Evolutionary conservation across 1,284 basidiomycete species (phyloP).

Genomic region (Neonothopanus nambi): DNA sequence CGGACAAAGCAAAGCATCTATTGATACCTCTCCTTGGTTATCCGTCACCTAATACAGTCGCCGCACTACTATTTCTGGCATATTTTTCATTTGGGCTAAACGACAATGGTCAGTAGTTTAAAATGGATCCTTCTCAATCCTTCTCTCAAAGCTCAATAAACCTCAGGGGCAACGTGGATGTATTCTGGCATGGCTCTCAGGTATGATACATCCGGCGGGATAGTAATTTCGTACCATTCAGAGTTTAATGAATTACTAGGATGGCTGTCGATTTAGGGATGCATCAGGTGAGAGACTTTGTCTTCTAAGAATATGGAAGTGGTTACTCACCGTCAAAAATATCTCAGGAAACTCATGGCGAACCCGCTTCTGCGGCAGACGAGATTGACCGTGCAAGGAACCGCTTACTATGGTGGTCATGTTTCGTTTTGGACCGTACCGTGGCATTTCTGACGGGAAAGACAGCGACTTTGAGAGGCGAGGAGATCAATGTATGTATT

Average conservation of each 20-base stretch:
- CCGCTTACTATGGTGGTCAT: conserved; percentile 17
- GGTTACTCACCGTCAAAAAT: background rate
- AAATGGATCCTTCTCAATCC: too few species aligned
- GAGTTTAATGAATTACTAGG: background rate
- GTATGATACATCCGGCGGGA: background rate
- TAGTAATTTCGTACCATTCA: background rate
- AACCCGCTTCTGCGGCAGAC: background rate
- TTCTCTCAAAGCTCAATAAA: background rate
- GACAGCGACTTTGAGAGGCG: conserved; percentile 15
- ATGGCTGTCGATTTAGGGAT: conserved; percentile 18
- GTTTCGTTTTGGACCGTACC: conserved; percentile 15
- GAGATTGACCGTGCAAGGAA: conserved; percentile 4
- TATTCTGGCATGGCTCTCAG: conserved; percentile 19
- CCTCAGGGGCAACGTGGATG: conserved; percentile 13
- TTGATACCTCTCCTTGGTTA: conserved; percentile 14
- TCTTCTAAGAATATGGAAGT: background rate
- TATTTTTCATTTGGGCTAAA: conserved; percentile 18
- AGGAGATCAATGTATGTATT: conserved; percentile 11
- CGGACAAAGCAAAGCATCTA: conserved; percentile 16
- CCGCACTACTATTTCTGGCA: conserved; percentile 14
- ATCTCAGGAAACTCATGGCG: background rate
- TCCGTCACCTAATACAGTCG: conserved; percentile 15
- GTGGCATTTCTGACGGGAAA: conserved; percentile 16
- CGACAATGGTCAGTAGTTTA: conserved; percentile 9
- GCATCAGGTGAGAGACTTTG: conserved; percentile 6